Evolutionary conservation across 768 basidiomycete species (phyloP).

Genomic region (Phylloporus rhodoxanthus): DNA sequence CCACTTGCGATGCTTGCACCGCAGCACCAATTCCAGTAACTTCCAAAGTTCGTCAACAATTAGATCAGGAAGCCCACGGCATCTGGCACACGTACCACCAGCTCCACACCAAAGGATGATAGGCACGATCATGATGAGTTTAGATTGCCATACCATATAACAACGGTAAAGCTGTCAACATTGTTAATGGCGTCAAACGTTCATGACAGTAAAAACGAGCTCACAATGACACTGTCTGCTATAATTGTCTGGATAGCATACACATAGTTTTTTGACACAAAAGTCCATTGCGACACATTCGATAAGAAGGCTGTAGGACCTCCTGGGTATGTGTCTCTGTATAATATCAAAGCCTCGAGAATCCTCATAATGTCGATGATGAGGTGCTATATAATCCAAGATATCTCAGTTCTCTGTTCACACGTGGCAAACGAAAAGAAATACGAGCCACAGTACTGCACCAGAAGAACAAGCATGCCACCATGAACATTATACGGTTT

Average conservation of each 20-base stretch:
- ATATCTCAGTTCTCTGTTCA: background rate
- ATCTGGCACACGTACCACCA: conserved; percentile 9
- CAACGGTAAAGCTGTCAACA: conserved; percentile 8
- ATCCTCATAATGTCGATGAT: conserved; percentile 14
- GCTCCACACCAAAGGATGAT: conserved; percentile 21
- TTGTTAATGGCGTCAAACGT: background rate
- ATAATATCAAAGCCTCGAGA: conserved; percentile 17
- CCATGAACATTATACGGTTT: conserved; percentile 13
- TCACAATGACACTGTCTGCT: conserved; percentile 22
- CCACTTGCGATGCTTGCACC: conserved; percentile 1
- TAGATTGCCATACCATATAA: conserved; percentile 26
- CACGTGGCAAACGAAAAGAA: background rate
- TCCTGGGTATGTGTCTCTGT: conserved; percentile 7
- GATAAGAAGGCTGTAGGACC: conserved; percentile 23
- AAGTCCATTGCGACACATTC: conserved; percentile 18
- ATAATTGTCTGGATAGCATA: conserved; percentile 18
- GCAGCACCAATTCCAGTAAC: conserved; percentile 1
- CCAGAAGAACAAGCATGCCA: conserved; percentile 19
- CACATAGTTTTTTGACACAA: conserved; percentile 21
- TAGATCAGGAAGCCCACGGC: conserved; percentile 4
- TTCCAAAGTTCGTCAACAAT: background rate
- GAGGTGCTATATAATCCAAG: conserved; percentile 11
- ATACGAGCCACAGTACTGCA: conserved; percentile 22
- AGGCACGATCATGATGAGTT: conserved; percentile 20
- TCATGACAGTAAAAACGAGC: background rate